phyloP scores from a whole-genome alignment of 257 asterid species.

The Nicotiana tomentosiformis region DNA sequence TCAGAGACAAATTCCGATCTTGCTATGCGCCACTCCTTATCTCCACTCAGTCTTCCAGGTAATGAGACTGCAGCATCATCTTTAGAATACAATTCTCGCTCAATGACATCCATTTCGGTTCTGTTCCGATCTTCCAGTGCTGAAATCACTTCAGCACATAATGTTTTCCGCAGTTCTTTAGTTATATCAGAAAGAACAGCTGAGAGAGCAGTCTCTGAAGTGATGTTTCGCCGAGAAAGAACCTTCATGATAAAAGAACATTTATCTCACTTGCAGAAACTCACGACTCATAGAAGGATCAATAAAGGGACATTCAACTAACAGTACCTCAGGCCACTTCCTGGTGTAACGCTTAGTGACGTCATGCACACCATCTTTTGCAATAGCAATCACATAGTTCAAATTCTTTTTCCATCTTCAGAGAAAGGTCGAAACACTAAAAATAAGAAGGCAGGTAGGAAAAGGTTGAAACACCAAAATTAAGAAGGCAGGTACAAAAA shows the following conservation, averaged over 20 bases:
- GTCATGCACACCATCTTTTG: constrained; percentile 86
- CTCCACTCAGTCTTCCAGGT: constrained; percentile 94
- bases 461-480: neutral
- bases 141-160: constrained; percentile 34
- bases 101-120: constrained; percentile 63
- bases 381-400: constrained; percentile 61
- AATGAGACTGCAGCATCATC: constrained; percentile 61
- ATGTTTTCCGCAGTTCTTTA: constrained; percentile 46
- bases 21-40: constrained; percentile 74
- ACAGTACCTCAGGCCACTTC: constrained; percentile 79
- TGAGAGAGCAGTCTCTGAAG: constrained; percentile 59
- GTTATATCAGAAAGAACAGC: constrained; percentile 44
- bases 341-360: constrained; percentile 93
- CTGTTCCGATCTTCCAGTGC: constrained; percentile 68
- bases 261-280: constrained; percentile 5
- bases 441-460: constrained; percentile 1
- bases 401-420: constrained; percentile 86
- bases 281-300: neutral
- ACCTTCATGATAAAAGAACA: constrained; percentile 42
- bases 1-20: constrained; percentile 80
- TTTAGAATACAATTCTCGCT: constrained; percentile 46
- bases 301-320: neutral
- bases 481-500: neutral
- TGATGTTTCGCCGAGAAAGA: constrained; percentile 58
- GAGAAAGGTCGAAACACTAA: constrained; percentile 25